Percentiles rank a stretch among this genome's conserved stretches.
phyloP scores from a whole-genome alignment of 306 rosid genomes.

The Lagenaria siceraria region DNA sequence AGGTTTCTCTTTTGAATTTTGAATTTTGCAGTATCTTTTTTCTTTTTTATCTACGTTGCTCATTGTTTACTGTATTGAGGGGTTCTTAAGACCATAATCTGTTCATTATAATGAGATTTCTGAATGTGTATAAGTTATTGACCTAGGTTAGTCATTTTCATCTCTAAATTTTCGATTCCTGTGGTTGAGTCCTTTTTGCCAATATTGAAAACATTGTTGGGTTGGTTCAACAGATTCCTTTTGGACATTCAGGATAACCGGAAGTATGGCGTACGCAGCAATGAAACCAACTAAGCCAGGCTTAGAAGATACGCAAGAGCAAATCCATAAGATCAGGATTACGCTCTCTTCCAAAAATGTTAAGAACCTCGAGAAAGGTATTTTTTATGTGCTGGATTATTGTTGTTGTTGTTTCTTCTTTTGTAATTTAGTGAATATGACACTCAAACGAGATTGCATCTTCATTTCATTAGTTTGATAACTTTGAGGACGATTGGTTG shows the following conservation, averaged over 20 bases:
- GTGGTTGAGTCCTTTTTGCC: not conserved
- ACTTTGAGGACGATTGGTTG: not conserved
- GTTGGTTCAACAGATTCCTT: not conserved
- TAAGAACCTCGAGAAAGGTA: slow-evolving; percentile 73
- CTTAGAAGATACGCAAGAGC: slow-evolving; percentile 53
- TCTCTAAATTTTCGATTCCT: too few relatives aligned
- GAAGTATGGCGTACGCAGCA: slow-evolving; percentile 53
- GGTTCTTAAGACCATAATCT: not conserved
- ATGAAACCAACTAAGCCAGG: slow-evolving; percentile 69
- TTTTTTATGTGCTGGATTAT: not conserved
- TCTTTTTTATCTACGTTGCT: not conserved
- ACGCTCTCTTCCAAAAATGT: slow-evolving; percentile 83
- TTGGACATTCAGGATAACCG: not conserved
- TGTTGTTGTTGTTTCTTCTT: not conserved
- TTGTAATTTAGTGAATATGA: not conserved
- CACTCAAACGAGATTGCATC: not conserved
- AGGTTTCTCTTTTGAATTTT: not conserved
- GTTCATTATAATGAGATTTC: not conserved
- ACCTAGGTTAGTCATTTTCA: not conserved
- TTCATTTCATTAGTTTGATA: not conserved
- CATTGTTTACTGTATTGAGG: not conserved
- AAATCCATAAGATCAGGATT: slow-evolving; percentile 83
- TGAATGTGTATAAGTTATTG: not conserved
- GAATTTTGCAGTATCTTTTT: not conserved
- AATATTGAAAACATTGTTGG: not conserved